Evolutionary conservation across 371 early-diverging fungal genomes (phyloP).

Genomic region (Mortierella sp.): DNA sequence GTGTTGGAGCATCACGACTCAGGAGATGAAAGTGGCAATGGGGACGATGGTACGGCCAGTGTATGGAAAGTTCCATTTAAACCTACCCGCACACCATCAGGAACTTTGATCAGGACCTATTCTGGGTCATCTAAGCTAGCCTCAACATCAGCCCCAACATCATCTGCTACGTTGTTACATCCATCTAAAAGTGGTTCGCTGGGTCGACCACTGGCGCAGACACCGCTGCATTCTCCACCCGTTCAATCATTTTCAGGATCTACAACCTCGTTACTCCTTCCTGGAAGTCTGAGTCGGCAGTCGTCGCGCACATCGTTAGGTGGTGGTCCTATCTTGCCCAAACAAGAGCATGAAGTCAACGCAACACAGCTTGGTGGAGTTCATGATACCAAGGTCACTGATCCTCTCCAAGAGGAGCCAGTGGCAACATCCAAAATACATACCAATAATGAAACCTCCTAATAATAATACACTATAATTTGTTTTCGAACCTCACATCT

Average conservation of each 20-base stretch:
- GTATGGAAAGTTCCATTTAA: conserved; percentile 11
- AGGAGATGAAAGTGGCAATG: background rate
- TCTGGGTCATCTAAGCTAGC: conserved; percentile 26
- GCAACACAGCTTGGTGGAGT: background rate
- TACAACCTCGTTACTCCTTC: conserved; percentile 25
- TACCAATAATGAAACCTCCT: background rate
- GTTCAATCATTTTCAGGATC: conserved; percentile 37
- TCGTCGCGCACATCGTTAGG: conserved; percentile 9
- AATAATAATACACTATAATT: background rate
- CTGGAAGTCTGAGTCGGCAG: conserved; percentile 26
- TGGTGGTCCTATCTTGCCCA: background rate
- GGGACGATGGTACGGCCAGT: background rate
- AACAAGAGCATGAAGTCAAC: background rate
- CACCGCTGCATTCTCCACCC: conserved; percentile 41
- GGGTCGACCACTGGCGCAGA: conserved; percentile 45
- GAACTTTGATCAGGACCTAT: conserved; percentile 19
- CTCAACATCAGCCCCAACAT: conserved; percentile 15
- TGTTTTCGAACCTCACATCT: too few species aligned
- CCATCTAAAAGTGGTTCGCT: conserved; percentile 29
- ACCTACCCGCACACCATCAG: conserved; percentile 6
- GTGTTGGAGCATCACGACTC: conserved; percentile 29
- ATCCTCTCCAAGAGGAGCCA: conserved; percentile 9
- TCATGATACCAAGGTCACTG: background rate
- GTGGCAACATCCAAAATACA: background rate
- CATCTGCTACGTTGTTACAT: conserved; percentile 11